phyloP scores from a whole-genome alignment of 768 basidiomycete genomes.

The Macrolepiota fuliginosa region DNA sequence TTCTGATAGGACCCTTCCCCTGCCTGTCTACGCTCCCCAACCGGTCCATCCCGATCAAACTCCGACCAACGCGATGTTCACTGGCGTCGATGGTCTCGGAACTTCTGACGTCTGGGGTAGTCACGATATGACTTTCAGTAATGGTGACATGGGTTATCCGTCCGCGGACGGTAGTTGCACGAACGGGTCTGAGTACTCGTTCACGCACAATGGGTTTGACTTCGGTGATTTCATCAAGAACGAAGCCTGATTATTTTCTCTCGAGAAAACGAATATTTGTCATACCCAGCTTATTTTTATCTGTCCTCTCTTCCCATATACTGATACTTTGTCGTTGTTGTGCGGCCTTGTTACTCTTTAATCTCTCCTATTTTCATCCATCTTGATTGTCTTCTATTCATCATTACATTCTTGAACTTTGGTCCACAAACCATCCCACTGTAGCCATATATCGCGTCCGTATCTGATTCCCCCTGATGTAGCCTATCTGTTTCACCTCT shows the following conservation, averaged over 20 bases:
- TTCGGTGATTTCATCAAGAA: constrained; percentile 8
- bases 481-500: constrained; percentile 4
- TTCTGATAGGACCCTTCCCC: constrained; percentile 6
- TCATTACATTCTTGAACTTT: neutral
- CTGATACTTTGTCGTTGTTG: neutral
- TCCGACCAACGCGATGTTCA: constrained; percentile 1
- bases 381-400: neutral
- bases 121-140: neutral
- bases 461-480: constrained; percentile 4
- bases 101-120: neutral
- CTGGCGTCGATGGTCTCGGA: neutral
- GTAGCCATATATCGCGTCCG: constrained; percentile 11
- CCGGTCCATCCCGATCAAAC: constrained; percentile 3
- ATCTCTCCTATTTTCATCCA: neutral
- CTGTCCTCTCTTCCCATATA: neutral
- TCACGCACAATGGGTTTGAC: constrained; percentile 2
- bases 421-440: neutral
- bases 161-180: neutral
- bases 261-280: neutral
- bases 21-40: constrained; percentile 10
- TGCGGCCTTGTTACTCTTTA: neutral
- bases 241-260: constrained; percentile 1
- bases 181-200: neutral
- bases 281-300: neutral
- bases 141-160: neutral